Evolutionary conservation across 495 filamentous ascomycete species (phyloP), one percentile per base, ranked within the genome.

Genomic region (Penicillium maclennaniae): DNA sequence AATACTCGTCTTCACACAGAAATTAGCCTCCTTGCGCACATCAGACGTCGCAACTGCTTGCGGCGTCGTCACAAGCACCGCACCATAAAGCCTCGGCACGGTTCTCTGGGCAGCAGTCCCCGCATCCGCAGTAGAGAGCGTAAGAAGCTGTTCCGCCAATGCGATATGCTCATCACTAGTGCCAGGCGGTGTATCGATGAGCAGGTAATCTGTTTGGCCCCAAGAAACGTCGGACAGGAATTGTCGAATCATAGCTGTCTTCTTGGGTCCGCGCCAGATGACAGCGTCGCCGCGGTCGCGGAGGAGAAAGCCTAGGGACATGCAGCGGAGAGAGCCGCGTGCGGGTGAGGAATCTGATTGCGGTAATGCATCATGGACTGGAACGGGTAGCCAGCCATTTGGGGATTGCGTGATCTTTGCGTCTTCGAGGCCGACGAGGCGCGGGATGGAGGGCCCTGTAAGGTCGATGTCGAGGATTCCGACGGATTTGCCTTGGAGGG

Each of bases 81-180:
- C 93, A 14, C 93, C 93, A 3, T 80, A 78, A 0, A 87, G 74
- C 1, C 74, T 67, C n/a, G 84, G 81, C 31, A 67, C 2, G 7
- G 42, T 51, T 17, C 45, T 43, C 44, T 56, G 55, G 3, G 54
- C 43, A 5, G 66, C 60, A 7, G 55, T 26, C 7, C 59, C 58
- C 6, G 68, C 60, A 17, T 69, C 62, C 20, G 70, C 55, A 2
- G 71, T 72, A 2, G 74, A 70, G 17, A 79, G 68, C 15, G 77
- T 79, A 39, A 95, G 73, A 6, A 97, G 75, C 14, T 87, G 91
- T 62, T 97, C 92, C 10, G 89, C 89, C 12, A 98, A 82, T 7
- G 89, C 90, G 51, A 98, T 98, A 69, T 98, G 93, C 69, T 98
- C 93, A 69, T 98, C 93, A 45, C 88, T 93, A 9, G 93, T 98